Evolutionary conservation across 208 protist species (phyloP).

Genomic region (Trichomonas gallinae): DNA sequence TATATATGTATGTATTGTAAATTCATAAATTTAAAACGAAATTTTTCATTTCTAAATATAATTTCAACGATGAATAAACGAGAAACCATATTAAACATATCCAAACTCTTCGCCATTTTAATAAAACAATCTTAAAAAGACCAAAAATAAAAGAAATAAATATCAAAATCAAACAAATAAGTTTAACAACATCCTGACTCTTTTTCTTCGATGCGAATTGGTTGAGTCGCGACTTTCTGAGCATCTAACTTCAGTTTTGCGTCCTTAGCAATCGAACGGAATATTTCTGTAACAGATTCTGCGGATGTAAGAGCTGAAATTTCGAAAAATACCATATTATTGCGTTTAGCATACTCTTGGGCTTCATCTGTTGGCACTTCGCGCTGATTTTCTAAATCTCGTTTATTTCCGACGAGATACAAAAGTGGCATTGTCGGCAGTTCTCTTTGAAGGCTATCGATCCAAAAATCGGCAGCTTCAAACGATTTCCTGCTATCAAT

Average conservation of each 20-base stretch:
- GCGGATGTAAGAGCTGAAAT: background rate
- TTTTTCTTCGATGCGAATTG: background rate
- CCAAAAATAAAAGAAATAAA: background rate
- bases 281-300: background rate
- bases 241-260: background rate
- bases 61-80: too few species aligned
- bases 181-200: background rate
- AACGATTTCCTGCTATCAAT: background rate
- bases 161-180: background rate
- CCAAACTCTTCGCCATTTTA: too few species aligned
- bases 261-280: background rate
- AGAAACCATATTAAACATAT: too few species aligned
- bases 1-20: background rate
- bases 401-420: slow-evolving; percentile 64
- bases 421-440: background rate
- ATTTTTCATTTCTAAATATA: too few species aligned
- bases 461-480: background rate
- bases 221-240: background rate
- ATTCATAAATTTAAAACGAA: background rate
- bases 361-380: slow-evolving; percentile 45
- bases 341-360: background rate
- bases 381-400: slow-evolving; percentile 52
- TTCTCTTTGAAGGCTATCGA: background rate
- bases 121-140: too few species aligned
- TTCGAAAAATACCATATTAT: background rate